These are phyloP conservation scores for Calamus simplicifolius DNA, from an alignment of 176 grass and related monocot genomes.

Conservation along the genomic window DNA sequence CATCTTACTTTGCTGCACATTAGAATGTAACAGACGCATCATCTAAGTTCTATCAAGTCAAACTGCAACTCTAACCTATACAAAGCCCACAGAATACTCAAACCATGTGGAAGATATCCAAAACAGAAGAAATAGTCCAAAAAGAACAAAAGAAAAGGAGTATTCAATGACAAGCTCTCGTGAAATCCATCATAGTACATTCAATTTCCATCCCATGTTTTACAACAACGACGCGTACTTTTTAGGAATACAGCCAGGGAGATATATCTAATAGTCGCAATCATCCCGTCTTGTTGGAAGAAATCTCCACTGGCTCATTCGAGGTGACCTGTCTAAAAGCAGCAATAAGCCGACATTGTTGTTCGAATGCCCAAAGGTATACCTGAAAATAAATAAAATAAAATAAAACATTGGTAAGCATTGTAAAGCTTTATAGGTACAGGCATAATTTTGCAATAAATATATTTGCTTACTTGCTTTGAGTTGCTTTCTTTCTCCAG, in stretches of 20 bases:
- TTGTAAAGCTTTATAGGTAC: slow-evolving; percentile 12
- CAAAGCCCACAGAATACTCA: not conserved
- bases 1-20: too few species aligned
- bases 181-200: not conserved
- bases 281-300: slow-evolving; percentile 20
- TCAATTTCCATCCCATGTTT: not conserved
- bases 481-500: slow-evolving; percentile 39
- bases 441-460: not conserved
- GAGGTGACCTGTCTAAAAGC: slow-evolving; percentile 70
- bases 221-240: not conserved
- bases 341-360: slow-evolving; percentile 71
- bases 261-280: too few species aligned
- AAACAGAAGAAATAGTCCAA: not conserved
- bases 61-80: not conserved
- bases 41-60: too few species aligned
- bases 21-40: too few species aligned
- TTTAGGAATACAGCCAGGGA: not conserved
- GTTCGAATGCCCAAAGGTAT: slow-evolving; percentile 64
- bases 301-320: slow-evolving; percentile 32
- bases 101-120: not conserved
- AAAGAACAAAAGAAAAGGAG: not conserved
- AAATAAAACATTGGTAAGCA: slow-evolving; percentile 21
- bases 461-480: slow-evolving; percentile 36
- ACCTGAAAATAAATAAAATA: slow-evolving; percentile 53
- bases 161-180: not conserved